Evolutionary conservation across 352 stramenopile species (phyloP), one percentile per base, ranked within the genome.

Genomic region (Globisporangium nodosum): DNA sequence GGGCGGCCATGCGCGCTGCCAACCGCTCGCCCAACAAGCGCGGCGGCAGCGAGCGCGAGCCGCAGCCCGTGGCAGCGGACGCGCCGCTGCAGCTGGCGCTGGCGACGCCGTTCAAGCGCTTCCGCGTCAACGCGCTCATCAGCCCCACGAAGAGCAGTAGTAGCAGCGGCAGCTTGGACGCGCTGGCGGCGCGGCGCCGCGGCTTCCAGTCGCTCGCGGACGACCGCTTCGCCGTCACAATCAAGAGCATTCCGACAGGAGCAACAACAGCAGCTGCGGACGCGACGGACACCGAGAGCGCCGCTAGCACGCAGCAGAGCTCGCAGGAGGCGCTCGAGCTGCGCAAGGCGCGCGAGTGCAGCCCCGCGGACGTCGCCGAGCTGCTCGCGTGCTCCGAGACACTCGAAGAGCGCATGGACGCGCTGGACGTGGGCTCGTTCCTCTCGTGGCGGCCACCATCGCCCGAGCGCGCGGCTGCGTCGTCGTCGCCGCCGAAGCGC

Each of bases 1-100:
- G 51, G 12, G 48, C 13, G 27, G 49, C 49, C 37, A 62, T 62
- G 56, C 56, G 56, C 27, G 45, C 49, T 1, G 48, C 56, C 47
- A 62, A 51, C 30, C 45, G 58, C 11, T 64, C 58, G 42, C 58
- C 58, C 47, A 59, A 59, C 33, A 59, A 64, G 43, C 58, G 57
- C 57, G 53, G 30, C 31, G 57, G 43, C 13, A 39, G 18, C 3
- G 47, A 27, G 24, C 24, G 48, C 31, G 24, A 37, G 48, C 5
- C 33, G 27, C 24, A 54, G 39, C 31, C 30, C 35, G 15, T 8
- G n/a, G 20, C 35, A 13, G n/a, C 31, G 7, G 35, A 5, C n/a
- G 15, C 33, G 35, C n/a, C n/a, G 7, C 18, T 27, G n/a, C 24
- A 27, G 24, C 33, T 27, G 18, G 9, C 35, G 58, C 40, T 50